These are phyloP conservation scores for Cladorrhinum sp. DNA, from an alignment of 2,329 filamentous ascomycete genomes.

Conservation along the genomic window DNA sequence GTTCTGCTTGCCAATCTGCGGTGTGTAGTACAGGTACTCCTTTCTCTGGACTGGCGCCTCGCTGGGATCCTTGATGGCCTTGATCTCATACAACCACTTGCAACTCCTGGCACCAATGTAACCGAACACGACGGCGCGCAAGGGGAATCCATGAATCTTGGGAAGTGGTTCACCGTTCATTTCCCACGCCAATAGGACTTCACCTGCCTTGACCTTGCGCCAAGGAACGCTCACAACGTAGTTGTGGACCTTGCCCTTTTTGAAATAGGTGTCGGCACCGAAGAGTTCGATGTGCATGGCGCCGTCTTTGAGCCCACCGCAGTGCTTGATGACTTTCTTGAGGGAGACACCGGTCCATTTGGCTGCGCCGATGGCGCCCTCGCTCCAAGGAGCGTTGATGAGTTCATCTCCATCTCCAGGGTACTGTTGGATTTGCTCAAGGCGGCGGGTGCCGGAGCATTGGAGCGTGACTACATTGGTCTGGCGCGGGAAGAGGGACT, in stretches of 20 bases:
- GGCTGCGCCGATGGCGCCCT: conserved; percentile 67
- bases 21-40: conserved; percentile 68
- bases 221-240: conserved; percentile 66
- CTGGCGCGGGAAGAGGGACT: conserved; percentile 57
- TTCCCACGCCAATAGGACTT: conserved; percentile 67
- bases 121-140: conserved; percentile 60
- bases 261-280: conserved; percentile 72
- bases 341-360: conserved; percentile 61
- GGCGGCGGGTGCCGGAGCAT: conserved; percentile 65
- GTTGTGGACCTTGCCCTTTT: conserved; percentile 62
- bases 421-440: conserved; percentile 65
- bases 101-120: conserved; percentile 66
- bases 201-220: conserved; percentile 63
- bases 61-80: conserved; percentile 55
- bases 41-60: conserved; percentile 60
- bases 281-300: conserved; percentile 65
- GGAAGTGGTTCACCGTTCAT: conserved; percentile 68
- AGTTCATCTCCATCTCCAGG: conserved; percentile 65
- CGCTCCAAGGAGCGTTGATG: conserved; percentile 55
- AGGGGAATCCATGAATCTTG: conserved; percentile 62
- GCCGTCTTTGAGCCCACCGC: conserved; percentile 55
- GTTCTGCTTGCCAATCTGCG: conserved; percentile 68
- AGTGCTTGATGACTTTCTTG: conserved; percentile 68
- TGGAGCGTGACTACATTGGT: conserved; percentile 61
- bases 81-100: conserved; percentile 63